Base-by-base conservation (phyloP, 306 rosid species). In the Cucurbita maxima region DNA sequence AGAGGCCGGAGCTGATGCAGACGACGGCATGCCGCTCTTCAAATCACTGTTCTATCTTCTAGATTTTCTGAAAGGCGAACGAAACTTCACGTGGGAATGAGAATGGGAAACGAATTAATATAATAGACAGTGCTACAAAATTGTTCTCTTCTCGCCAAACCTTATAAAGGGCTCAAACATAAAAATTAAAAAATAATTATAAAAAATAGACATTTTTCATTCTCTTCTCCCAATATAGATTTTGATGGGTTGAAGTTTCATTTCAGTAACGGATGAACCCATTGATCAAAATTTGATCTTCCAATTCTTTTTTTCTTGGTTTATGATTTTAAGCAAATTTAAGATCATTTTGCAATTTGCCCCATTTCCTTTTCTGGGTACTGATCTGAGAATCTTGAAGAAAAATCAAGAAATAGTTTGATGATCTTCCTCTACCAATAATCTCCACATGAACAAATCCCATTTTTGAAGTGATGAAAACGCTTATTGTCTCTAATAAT, bases 401-500 rank as follows among this genome's bases (percentile, higher is more conserved):
- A 37, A 50, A 5, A 36, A 37, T 36, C 9, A n/a, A 56, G 10
- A 11, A 55, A 5, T 8, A 20, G 13, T 43, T 9, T 10, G 15
- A 64, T 15, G 40, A 36, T 6, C 62, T 62, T 51, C 16, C 81
- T 45, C 54, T 79, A 90, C 96, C 98, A 92, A 80, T 82, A 92
- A 83, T 90, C 91, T 73, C 96, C 82, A 77, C 96, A 92, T 51
- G 91, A 87, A 84, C 96, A 92, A 20, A 53, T 15, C 68, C 92
- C 97, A 16, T 81, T 79, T 81, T 76, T 87, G 72, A 92, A 92
- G 83, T 83, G 96, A 80, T 88, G 98, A 76, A 92, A 92, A 22
- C 89, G 89, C 79, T 88, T 89, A 82, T 85, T 90, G 79, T 90
- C 98, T 82, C 98, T 87, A 58, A 92, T 82, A 73, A 90, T 11